Conservation (phyloP, 2,329 filamentous ascomycete genomes). For the Eutypa lata region DNA sequence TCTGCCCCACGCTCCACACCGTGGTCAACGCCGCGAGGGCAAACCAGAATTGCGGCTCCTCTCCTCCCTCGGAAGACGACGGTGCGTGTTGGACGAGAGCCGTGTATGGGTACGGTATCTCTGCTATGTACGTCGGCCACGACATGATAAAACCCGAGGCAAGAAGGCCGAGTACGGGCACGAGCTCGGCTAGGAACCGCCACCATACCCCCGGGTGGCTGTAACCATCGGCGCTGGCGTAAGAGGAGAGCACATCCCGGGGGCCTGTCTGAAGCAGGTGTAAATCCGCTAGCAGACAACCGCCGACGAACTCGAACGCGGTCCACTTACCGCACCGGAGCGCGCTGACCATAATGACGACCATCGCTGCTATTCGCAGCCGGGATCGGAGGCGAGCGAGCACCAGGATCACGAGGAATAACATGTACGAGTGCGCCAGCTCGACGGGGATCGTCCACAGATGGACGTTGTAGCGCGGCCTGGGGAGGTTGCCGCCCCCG, state of each 20-base stretch:
- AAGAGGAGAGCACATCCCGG: no score
- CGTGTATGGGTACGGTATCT: constrained; percentile 25
- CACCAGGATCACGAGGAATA: constrained; percentile 37
- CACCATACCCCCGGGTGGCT: no score
- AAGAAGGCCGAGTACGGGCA: not conserved
- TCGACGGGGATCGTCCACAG: constrained; percentile 49
- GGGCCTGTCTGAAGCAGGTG: constrained; percentile 31
- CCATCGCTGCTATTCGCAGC: constrained; percentile 30
- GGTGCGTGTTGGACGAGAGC: constrained; percentile 24
- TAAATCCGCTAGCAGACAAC: constrained; percentile 43
- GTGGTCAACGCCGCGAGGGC: constrained; percentile 29
- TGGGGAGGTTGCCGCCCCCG: constrained; percentile 13
- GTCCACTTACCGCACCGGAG: constrained; percentile 38
- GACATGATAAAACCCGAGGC: no score
- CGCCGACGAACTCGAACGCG: constrained; percentile 43
- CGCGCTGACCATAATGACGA: constrained; percentile 37
- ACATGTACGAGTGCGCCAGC: constrained; percentile 41
- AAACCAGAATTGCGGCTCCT: constrained; percentile 36
- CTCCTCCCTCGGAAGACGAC: constrained; percentile 27
- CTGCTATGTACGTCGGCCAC: constrained; percentile 9
- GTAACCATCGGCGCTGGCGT: no score
- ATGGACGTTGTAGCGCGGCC: constrained; percentile 37
- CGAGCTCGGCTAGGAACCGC: constrained; percentile 2
- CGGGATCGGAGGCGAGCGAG: constrained; percentile 31
- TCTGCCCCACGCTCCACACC: constrained; percentile 37